Percentiles rank a stretch among this genome's conserved stretches.
phyloP scores from a whole-genome alignment of 257 asterid genomes.

The Haberlea rhodopensis region DNA sequence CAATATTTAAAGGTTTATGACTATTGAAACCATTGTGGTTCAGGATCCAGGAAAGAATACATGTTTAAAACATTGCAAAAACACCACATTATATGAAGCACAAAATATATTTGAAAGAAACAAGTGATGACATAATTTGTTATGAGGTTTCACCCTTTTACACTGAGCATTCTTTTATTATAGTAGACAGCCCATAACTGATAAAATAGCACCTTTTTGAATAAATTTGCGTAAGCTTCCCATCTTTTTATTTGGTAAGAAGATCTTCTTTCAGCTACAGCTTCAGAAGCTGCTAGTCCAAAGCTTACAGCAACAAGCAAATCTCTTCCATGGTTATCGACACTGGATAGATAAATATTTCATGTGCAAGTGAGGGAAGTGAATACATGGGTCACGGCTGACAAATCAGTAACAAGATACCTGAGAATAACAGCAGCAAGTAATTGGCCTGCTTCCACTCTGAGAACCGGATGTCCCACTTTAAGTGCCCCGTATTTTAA shows the following conservation, averaged over 20 bases:
- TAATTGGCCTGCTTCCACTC: conserved; percentile 94
- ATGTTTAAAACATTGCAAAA: conserved; percentile 12
- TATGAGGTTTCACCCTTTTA: conserved; percentile 12
- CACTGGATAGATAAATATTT: conserved; percentile 46
- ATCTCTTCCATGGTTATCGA: conserved; percentile 79
- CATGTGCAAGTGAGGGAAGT: conserved; percentile 22
- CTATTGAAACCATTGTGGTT: neutral
- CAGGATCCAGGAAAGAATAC: conserved; percentile 2
- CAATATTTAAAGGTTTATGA: neutral
- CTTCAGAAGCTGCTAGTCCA: conserved; percentile 76
- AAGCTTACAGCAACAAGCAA: conserved; percentile 95
- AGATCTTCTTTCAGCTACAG: conserved; percentile 88
- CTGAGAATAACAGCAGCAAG: conserved; percentile 93
- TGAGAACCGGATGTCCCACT: conserved; percentile 91
- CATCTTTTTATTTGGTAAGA: conserved; percentile 72
- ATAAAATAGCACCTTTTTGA: conserved; percentile 61
- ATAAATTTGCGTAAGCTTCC: conserved; percentile 86
- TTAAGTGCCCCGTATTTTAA: conserved; percentile 63
- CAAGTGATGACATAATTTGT: neutral
- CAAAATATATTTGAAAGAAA: neutral
- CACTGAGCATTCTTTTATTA: conserved; percentile 16
- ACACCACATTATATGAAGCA: neutral
- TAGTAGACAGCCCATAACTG: neutral
- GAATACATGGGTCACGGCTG: conserved; percentile 14
- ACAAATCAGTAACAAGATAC: conserved; percentile 38